phyloP scores from a whole-genome alignment of 495 filamentous ascomycete species.

The Talaromyces wortmannii region DNA sequence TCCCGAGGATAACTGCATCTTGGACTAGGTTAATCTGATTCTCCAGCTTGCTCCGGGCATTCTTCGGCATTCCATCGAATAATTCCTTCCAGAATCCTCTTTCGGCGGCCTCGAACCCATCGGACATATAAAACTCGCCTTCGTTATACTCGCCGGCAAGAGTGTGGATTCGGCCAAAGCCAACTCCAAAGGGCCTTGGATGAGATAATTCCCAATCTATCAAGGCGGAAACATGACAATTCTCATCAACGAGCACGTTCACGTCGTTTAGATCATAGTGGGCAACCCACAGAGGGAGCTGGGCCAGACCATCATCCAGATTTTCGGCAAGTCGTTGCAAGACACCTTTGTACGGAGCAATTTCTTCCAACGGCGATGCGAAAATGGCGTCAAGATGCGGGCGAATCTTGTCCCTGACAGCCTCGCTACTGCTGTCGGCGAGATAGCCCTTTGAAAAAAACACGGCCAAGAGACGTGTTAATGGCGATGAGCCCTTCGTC shows the following conservation, averaged over 20 bases:
- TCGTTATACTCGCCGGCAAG: conserved; percentile 19
- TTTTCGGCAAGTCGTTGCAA: conserved; percentile 13
- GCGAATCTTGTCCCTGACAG: conserved; percentile 15
- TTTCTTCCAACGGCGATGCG: conserved; percentile 14
- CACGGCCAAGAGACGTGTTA: conserved; percentile 13
- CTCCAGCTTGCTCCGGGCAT: neutral
- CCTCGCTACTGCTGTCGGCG: conserved; percentile 13
- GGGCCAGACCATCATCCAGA: conserved; percentile 12
- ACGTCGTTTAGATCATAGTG: conserved; percentile 25
- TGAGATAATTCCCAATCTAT: conserved; percentile 27
- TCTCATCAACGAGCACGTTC: conserved; percentile 24
- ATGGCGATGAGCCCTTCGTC: conserved; percentile 13
- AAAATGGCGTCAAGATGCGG: conserved; percentile 19
- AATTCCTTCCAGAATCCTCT: neutral
- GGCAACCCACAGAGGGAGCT: conserved; percentile 22
- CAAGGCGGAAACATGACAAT: conserved; percentile 19
- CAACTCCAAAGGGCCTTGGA: conserved; percentile 24
- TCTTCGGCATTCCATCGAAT: neutral
- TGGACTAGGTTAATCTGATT: neutral
- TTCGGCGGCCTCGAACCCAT: neutral
- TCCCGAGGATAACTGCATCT: neutral
- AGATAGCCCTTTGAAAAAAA: conserved; percentile 16
- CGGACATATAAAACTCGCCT: conserved; percentile 17
- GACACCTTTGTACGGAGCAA: conserved; percentile 10
- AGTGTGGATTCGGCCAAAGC: conserved; percentile 24